These are phyloP conservation scores for Ophiocordyceps robertsii DNA, from an alignment of 2,329 filamentous ascomycete genomes.

Conservation along the genomic window DNA sequence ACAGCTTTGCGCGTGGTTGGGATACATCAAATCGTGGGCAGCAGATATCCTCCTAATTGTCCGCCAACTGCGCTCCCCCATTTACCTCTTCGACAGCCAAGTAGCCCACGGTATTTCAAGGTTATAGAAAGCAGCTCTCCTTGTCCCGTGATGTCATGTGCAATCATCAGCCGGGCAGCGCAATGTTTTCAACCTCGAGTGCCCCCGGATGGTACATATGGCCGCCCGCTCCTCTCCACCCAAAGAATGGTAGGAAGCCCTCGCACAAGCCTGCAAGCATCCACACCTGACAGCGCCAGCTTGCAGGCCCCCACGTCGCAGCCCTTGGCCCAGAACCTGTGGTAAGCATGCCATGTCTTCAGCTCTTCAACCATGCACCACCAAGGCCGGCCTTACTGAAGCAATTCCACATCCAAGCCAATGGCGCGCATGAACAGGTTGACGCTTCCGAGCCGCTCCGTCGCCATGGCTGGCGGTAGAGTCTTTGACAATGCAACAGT, in stretches of 20 bases:
- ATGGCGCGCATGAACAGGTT: conserved; percentile 98
- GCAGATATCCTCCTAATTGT: neutral
- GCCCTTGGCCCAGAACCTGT: neutral
- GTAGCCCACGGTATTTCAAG: neutral
- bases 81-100: too few relatives aligned
- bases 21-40: neutral
- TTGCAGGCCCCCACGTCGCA: too few relatives aligned
- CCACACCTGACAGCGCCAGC: too few relatives aligned
- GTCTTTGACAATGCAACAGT: conserved; percentile 84
- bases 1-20: neutral
- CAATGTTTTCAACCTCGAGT: neutral
- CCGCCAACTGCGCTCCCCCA: neutral
- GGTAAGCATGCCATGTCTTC: neutral
- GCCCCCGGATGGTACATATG: neutral
- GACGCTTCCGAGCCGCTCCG: conserved; percentile 75
- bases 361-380: neutral
- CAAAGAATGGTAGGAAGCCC: neutral
- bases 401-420: conserved; percentile 83
- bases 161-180: neutral
- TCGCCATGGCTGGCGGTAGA: conserved; percentile 73
- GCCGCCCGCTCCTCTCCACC: neutral
- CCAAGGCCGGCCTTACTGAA: conserved; percentile 19
- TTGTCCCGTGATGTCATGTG: neutral
- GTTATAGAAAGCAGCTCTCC: neutral
- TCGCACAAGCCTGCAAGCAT: too few relatives aligned